phyloP scores from a whole-genome alignment of 164 flowering plant species.

The Vitis labrusca region DNA sequence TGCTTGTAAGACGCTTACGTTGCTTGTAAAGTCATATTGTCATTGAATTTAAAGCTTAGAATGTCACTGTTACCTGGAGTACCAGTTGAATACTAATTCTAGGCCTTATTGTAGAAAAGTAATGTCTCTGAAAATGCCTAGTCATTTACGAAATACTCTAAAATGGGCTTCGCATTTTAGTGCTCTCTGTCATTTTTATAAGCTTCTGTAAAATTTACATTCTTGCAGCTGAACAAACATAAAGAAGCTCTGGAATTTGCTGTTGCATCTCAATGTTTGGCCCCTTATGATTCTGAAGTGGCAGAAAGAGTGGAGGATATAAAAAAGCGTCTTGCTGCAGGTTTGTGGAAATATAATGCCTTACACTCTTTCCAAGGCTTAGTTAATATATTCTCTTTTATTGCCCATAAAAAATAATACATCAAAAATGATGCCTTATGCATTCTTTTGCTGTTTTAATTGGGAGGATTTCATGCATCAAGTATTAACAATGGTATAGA shows the following conservation, averaged over 20 bases:
- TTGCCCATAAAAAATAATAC: neutral
- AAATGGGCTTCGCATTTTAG: neutral
- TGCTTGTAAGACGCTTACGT: too few relatives aligned
- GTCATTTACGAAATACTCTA: neutral
- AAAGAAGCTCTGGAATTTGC: slow-evolving; percentile 89
- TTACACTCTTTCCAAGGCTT: neutral
- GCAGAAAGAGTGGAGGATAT: slow-evolving; percentile 60
- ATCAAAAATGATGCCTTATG: too few relatives aligned
- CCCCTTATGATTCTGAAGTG: slow-evolving; percentile 62
- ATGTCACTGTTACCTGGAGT: too few relatives aligned
- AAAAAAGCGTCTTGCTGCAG: slow-evolving; percentile 64
- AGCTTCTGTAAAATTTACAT: neutral
- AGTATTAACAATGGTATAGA: too few relatives aligned
- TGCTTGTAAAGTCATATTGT: too few relatives aligned
- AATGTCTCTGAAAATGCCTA: neutral
- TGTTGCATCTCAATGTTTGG: slow-evolving; percentile 58
- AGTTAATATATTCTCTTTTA: neutral
- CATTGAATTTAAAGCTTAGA: too few relatives aligned
- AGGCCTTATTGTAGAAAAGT: too few relatives aligned
- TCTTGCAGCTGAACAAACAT: slow-evolving; percentile 70
- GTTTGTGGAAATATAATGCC: slow-evolving; percentile 31
- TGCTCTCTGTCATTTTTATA: neutral
- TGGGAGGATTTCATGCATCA: too few relatives aligned
- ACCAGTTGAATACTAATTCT: too few relatives aligned
- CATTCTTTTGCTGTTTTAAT: too few relatives aligned